phyloP scores from a whole-genome alignment of 306 rosid species.

The Corylus americana region DNA sequence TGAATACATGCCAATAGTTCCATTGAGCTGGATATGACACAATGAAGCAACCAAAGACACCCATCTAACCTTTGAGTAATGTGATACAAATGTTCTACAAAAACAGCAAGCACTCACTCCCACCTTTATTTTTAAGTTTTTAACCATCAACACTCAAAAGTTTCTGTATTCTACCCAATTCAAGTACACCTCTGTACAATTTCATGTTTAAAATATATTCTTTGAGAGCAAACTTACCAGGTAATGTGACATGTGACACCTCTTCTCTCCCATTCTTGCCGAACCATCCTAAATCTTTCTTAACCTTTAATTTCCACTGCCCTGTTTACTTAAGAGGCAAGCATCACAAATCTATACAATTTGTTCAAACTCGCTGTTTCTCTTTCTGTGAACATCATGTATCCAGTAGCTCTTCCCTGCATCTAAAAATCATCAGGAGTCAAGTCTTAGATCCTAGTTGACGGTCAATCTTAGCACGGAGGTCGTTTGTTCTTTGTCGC shows the following conservation, averaged over 20 bases:
- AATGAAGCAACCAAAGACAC: no score
- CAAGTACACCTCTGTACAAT: neutral
- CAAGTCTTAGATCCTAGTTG: slow-evolving; percentile 23
- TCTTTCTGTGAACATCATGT: neutral
- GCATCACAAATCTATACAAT: neutral
- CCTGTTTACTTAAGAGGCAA: neutral
- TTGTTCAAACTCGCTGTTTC: neutral
- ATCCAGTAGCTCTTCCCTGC: neutral
- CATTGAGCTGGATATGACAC: no score
- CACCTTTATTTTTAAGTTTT: neutral
- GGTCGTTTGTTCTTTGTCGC: slow-evolving; percentile 42
- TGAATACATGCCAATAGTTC: no score
- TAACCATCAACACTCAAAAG: neutral
- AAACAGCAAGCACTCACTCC: neutral
- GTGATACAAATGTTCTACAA: neutral
- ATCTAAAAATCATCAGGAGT: slow-evolving; percentile 13
- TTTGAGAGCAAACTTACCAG: neutral
- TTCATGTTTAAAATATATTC: neutral
- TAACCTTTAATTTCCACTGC: neutral
- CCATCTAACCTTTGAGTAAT: no score
- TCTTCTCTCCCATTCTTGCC: neutral
- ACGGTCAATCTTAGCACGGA: slow-evolving; percentile 41
- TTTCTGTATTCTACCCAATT: neutral
- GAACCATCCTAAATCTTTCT: neutral
- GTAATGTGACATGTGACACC: neutral